Conservation (phyloP, 1,284 basidiomycete genomes). For the Microbotryomycetes sp. region DNA sequence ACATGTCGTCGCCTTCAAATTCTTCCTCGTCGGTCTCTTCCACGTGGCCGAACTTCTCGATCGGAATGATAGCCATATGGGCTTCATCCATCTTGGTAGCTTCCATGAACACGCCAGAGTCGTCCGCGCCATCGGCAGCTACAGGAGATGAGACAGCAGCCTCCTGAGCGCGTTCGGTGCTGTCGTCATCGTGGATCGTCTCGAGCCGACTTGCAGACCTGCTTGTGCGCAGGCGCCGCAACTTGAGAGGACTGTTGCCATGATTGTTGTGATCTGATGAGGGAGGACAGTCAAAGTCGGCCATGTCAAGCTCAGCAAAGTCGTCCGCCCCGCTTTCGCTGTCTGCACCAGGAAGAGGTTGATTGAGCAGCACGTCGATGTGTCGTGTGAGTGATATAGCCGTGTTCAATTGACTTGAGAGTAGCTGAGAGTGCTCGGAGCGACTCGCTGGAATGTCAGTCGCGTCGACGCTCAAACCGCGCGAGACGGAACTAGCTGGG, state of each 20-base stretch:
- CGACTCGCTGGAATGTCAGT: neutral
- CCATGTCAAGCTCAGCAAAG: slow-evolving; percentile 7
- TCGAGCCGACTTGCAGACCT: neutral
- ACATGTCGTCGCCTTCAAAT: slow-evolving; percentile 27
- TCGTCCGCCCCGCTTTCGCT: neutral
- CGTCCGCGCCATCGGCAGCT: neutral
- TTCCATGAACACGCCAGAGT: slow-evolving; percentile 10
- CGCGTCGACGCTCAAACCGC: too few relatives aligned
- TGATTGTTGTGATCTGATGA: slow-evolving; percentile 1
- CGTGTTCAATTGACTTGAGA: neutral
- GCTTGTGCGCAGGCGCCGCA: neutral
- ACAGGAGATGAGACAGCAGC: neutral
- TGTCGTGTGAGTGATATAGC: neutral
- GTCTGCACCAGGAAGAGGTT: neutral
- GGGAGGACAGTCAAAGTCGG: slow-evolving; percentile 14
- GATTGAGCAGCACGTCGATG: neutral
- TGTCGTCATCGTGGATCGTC: neutral
- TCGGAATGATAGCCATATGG: neutral
- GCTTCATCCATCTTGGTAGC: neutral
- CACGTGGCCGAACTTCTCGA: neutral
- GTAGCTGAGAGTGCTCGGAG: neutral
- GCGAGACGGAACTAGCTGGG: too few relatives aligned
- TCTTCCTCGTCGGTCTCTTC: slow-evolving; percentile 4
- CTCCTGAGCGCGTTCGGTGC: neutral
- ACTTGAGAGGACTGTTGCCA: neutral